Conservation (phyloP, 2,329 filamentous ascomycete genomes). For the Lasiodiplodia theobromae region DNA sequence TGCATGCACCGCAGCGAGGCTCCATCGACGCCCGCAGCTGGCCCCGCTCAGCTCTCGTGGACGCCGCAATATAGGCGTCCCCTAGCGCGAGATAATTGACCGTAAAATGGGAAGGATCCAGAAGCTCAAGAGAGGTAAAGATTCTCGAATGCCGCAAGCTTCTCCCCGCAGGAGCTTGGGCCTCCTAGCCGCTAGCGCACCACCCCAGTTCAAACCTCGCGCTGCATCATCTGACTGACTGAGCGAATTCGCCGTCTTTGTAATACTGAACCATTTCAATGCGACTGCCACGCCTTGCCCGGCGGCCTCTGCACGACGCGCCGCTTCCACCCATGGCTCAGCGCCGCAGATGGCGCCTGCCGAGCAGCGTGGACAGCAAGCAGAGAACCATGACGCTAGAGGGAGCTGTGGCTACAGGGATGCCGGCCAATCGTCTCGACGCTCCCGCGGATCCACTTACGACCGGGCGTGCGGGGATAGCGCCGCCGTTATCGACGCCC, state of each 20-base stretch:
- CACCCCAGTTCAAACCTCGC: constrained; percentile 8
- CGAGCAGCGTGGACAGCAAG: neutral
- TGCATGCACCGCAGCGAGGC: constrained; percentile 5
- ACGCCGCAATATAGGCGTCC: too few species aligned
- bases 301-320: neutral
- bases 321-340: neutral
- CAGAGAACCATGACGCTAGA: constrained; percentile 17
- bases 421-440: constrained; percentile 16
- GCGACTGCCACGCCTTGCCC: neutral
- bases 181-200: constrained; percentile 13
- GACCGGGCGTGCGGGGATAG: constrained; percentile 16
- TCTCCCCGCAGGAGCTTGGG: constrained; percentile 26
- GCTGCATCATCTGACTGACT: constrained; percentile 24
- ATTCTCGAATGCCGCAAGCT: neutral
- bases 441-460: constrained; percentile 15
- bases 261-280: constrained; percentile 5
- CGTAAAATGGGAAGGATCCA: neutral
- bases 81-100: too few species aligned
- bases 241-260: constrained; percentile 5
- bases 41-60: neutral
- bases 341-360: neutral
- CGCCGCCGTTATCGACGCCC: constrained; percentile 10
- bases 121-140: neutral
- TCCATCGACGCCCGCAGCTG: neutral
- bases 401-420: neutral